Base-by-base conservation (phyloP, 2,329 filamentous ascomycete species). In the Akanthomyces dipterigenus region DNA sequence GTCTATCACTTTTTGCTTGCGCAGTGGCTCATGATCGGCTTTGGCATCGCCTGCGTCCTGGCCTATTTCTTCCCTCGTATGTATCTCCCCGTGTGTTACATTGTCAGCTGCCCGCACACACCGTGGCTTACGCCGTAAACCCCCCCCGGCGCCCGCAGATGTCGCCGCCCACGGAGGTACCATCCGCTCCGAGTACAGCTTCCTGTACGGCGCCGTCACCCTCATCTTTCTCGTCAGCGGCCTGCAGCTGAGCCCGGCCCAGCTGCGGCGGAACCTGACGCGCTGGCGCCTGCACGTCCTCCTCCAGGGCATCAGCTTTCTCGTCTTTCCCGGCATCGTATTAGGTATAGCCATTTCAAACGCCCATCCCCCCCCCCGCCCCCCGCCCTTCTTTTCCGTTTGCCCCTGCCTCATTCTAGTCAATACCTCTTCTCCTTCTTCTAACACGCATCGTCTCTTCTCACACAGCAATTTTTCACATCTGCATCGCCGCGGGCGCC, bases 221-320 rank as follows among this genome's bases (percentile, higher is more conserved):
- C 73, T 89, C 67, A 88, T 90, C 67, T 91, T 91, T 71, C 77
- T 90, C 61, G 80, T 90, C 65, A 89, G 87, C 60, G 88, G 88
- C 3, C 80, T 89, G 66, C 88, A 88, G 56, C 82, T 91, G 20
- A 80, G 86, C 8, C 84, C 83, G 0, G 76, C 79, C 38, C 84
- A 89, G 66, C 75, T 90, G 11, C 73, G 82, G 48, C 74, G 78
- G 56, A 88, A 90, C 67, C 78, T 84, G 62, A 78, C 79, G 60
- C 87, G 88, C 62, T 89, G 85, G 86, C 82, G 86, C 22, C 74
- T 90, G 18, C 88, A 91, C 67, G 68, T 86, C 11, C 78, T 89
- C 28, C 85, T 88, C 1, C 88, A 91, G 69, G 78, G 82, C 1
- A 84, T 85, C 64, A 88, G 84, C 60, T 90, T 89, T 69, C 73